Base-by-base conservation (phyloP, 345 rosid genomes). In the Geranium brycei region DNA sequence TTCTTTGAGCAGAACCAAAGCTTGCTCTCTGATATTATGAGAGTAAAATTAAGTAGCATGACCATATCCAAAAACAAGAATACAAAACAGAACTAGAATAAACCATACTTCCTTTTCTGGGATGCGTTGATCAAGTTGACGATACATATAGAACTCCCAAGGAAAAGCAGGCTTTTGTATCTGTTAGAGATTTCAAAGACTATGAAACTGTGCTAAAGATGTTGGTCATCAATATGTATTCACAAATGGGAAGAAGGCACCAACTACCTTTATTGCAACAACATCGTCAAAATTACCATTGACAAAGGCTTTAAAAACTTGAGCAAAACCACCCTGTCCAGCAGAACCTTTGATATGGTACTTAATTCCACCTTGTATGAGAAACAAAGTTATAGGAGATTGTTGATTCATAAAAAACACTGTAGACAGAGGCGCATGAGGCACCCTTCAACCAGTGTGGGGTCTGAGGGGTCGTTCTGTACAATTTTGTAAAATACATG, bases 311-410 rank as follows among this genome's bases (percentile, higher is more conserved):
- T 83, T 93, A 79, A 81, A 93, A 59, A 90, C 95, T 82, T 78
- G 81, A 70, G 91, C 96, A 85, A 93, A 93, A 62, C 84, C 87
- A 76, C 99, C 99, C 71, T 85, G 79, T 66, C 96, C 99, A 55
- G 99, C 95, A 71, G 88, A 85, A n/a, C 99, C 99, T 79, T 88
- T 90, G 77, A 93, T 82, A 75, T 83, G 96, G 85, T 90, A 90
- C 80, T 86, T 88, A 79, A 68, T 83, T 78, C 89, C 83, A 72
- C 97, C 99, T 93, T 68, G 56, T 64, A 77, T 4, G 41, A 7
- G 64, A 64, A 31, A 63, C 60, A 79, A 31, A 28, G 19, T 13
- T 62, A 58, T 13, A 41, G 23, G 14, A 58, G 58, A 61, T 53
- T 65, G 32, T 58, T 13, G 11, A 58, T 58, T 17, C 28, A 17